Conservation (phyloP, 2,329 filamentous ascomycete genomes). For the Pyricularia pennisetigena region DNA sequence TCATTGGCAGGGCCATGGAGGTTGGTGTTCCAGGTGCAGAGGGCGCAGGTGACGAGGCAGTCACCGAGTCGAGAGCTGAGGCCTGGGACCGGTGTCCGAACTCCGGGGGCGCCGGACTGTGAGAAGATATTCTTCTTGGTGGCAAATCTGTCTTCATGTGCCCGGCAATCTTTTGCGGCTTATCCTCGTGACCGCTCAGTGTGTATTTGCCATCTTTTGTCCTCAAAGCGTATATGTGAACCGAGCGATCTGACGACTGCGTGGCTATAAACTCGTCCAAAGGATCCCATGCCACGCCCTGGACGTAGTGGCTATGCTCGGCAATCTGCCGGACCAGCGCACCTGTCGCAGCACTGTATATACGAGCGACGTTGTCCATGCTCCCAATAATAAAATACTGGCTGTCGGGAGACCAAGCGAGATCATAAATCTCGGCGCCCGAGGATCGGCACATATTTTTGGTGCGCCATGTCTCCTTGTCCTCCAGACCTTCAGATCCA, state of each 20-base stretch:
- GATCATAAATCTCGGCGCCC: constrained; percentile 93
- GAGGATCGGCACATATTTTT: constrained; percentile 97
- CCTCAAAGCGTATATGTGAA: constrained; percentile 93
- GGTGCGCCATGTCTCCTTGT: constrained; percentile 93
- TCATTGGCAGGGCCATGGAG: constrained; percentile 86
- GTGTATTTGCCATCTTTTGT: constrained; percentile 96
- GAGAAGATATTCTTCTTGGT: constrained; percentile 77
- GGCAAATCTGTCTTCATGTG: constrained; percentile 81
- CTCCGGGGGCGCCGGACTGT: constrained; percentile 85
- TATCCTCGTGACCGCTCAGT: constrained; percentile 50
- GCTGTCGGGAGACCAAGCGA: constrained; percentile 98
- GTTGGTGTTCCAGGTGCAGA: constrained; percentile 93
- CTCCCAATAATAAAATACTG: constrained; percentile 95
- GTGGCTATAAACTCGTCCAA: constrained; percentile 97
- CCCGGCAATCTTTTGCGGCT: constrained; percentile 72
- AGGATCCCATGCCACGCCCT: constrained; percentile 97
- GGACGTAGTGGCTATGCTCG: constrained; percentile 96
- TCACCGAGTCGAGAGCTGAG: constrained; percentile 42
- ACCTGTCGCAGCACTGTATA: constrained; percentile 83
- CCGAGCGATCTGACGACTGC: constrained; percentile 93
- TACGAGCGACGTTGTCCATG: constrained; percentile 97
- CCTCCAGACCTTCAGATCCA: constrained; percentile 77
- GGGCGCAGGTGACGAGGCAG: constrained; percentile 70
- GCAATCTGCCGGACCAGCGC: constrained; percentile 81
- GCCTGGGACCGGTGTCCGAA: constrained; percentile 58